phyloP scores from a whole-genome alignment of 495 filamentous ascomycete species.

The Monascus purpureus region DNA sequence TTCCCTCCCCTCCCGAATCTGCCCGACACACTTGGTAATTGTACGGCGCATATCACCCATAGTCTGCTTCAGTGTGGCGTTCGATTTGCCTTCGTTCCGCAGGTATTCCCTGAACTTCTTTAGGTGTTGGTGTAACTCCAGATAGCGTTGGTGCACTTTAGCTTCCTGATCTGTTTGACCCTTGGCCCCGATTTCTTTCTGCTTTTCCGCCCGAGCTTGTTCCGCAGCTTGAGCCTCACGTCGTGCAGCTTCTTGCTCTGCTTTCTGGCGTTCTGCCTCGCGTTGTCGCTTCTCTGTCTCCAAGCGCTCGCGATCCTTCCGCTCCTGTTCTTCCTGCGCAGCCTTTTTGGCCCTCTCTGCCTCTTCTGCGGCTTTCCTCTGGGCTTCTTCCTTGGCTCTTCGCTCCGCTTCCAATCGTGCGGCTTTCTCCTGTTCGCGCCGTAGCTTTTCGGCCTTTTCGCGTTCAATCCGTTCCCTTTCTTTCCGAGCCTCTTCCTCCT shows the following conservation, averaged over 20 bases:
- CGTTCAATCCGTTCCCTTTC: conserved; percentile 25
- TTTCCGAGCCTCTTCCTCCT: conserved; percentile 20
- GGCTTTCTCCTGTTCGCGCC: conserved; percentile 22
- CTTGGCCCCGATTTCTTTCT: conserved; percentile 15
- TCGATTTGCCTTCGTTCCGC: conserved; percentile 29
- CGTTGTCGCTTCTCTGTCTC: conserved; percentile 28
- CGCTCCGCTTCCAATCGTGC: conserved; percentile 29
- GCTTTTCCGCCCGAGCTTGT: conserved; percentile 14
- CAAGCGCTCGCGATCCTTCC: conserved; percentile 28
- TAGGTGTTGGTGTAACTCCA: conserved; percentile 55
- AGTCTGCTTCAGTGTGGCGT: conserved; percentile 42
- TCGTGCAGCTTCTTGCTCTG: conserved; percentile 15
- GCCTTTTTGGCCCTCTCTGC: conserved; percentile 28
- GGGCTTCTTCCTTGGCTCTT: conserved; percentile 27
- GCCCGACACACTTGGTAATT: conserved; percentile 57
- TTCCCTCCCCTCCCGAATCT: conserved; percentile 50
- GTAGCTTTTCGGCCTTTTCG: conserved; percentile 22
- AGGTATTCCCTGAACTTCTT: conserved; percentile 56
- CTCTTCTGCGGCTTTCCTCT: conserved; percentile 21
- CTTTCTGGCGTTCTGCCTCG: conserved; percentile 21
- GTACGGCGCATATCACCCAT: conserved; percentile 65
- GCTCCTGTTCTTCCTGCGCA: conserved; percentile 35
- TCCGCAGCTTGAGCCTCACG: conserved; percentile 10
- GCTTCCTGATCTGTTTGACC: conserved; percentile 20
- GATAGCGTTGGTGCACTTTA: conserved; percentile 42